A percentile compares a stretch with the other conserved stretches of the same genome.
phyloP scores from a whole-genome alignment of 768 basidiomycete species.

The Boletus reticulatus region DNA sequence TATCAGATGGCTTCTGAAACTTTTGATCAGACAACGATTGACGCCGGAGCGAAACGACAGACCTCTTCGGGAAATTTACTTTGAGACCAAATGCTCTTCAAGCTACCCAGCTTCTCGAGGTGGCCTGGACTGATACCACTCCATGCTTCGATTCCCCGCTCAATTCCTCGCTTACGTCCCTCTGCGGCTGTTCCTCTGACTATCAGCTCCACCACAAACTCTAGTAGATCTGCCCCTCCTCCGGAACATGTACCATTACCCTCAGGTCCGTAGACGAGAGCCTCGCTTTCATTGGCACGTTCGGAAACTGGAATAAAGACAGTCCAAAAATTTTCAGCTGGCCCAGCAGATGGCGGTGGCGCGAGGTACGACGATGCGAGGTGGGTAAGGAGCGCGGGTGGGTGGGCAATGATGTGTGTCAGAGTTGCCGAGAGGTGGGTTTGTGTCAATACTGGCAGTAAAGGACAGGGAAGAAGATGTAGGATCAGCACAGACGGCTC shows the following conservation, averaged over 20 bases:
- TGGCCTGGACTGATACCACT: constrained; percentile 39
- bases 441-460: constrained; percentile 55
- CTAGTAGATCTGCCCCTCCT: constrained; percentile 35
- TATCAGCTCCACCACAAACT: constrained; percentile 63
- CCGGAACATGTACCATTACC: constrained; percentile 46
- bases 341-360: constrained; percentile 61
- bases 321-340: constrained; percentile 75
- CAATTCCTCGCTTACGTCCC: constrained; percentile 52
- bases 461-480: constrained; percentile 50
- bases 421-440: constrained; percentile 65
- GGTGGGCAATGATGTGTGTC: constrained; percentile 64
- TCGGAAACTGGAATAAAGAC: constrained; percentile 71
- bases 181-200: constrained; percentile 43
- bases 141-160: constrained; percentile 69
- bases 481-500: constrained; percentile 59
- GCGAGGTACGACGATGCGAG: constrained; percentile 70
- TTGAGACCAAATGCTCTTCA: constrained; percentile 46
- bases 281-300: constrained; percentile 55
- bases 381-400: constrained; percentile 64
- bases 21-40: background rate
- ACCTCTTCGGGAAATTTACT: constrained; percentile 31
- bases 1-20: constrained; percentile 46
- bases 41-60: constrained; percentile 25
- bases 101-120: constrained; percentile 48
- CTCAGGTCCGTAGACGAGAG: constrained; percentile 54